Evolutionary conservation across 257 asterid genomes (phyloP).

Genomic region (Fraxinus americana): DNA sequence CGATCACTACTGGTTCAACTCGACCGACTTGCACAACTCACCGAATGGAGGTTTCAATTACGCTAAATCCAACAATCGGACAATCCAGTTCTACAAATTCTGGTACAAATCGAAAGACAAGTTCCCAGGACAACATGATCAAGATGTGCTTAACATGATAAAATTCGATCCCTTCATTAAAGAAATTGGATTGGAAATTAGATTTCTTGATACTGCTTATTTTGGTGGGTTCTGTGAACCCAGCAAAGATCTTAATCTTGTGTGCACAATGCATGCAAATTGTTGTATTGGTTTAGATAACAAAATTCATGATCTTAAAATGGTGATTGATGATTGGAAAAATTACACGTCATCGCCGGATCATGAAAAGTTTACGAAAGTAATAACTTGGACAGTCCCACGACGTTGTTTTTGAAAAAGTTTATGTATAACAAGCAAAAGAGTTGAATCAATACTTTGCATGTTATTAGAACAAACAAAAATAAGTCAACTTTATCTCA

Average conservation of each 20-base stretch:
- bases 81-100: conserved; percentile 51
- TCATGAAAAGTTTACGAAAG: conserved; percentile 8
- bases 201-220: conserved; percentile 51
- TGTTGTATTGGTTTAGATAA: conserved; percentile 37
- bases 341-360: conserved; percentile 27
- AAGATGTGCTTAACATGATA: conserved; percentile 58
- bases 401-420: conserved; percentile 7
- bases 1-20: conserved; percentile 44
- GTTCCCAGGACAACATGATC: conserved; percentile 59
- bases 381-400: conserved; percentile 40
- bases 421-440: no score
- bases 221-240: conserved; percentile 61
- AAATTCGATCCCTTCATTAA: conserved; percentile 37
- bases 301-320: conserved; percentile 38
- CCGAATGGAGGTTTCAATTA: conserved; percentile 70
- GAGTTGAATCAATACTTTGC: no score
- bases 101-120: conserved; percentile 42
- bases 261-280: conserved; percentile 44
- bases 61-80: conserved; percentile 46
- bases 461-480: no score
- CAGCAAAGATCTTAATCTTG: conserved; percentile 35
- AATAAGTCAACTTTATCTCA: no score
- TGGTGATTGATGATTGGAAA: conserved; percentile 36
- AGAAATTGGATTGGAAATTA: conserved; percentile 44
- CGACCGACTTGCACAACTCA: conserved; percentile 36